Percentiles rank a stretch among this genome's conserved stretches.
These are phyloP conservation scores for Auriscalpium orientale DNA, from an alignment of 768 basidiomycete species.

Conservation along the genomic window DNA sequence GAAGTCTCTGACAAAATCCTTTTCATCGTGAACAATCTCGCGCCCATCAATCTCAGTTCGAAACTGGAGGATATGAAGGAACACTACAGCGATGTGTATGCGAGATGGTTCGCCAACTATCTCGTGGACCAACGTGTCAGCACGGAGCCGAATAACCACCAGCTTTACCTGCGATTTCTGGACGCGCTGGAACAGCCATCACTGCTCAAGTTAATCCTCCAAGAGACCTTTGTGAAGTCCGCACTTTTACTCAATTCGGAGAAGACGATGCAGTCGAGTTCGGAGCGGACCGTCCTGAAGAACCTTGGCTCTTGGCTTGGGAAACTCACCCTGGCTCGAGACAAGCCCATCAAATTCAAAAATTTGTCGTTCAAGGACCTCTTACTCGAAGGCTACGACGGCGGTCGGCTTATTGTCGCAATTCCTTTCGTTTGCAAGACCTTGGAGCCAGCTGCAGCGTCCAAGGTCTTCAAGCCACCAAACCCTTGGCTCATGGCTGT, in stretches of 20 bases:
- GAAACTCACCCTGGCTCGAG: constrained; percentile 83
- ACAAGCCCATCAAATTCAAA: constrained; percentile 87
- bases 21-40: constrained; percentile 97
- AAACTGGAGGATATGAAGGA: constrained; percentile 84
- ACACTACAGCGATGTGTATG: constrained; percentile 75
- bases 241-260: constrained; percentile 85
- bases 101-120: constrained; percentile 97
- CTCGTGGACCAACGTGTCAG: constrained; percentile 93
- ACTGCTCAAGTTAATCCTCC: constrained; percentile 73
- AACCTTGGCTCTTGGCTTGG: constrained; percentile 96
- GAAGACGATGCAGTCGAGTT: constrained; percentile 74
- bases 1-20: constrained; percentile 88
- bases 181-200: constrained; percentile 67
- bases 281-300: constrained; percentile 84
- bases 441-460: constrained; percentile 82
- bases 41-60: constrained; percentile 84
- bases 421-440: constrained; percentile 99
- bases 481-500: constrained; percentile 99
- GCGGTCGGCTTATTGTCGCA: constrained; percentile 81
- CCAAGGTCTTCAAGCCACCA: constrained; percentile 89
- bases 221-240: constrained; percentile 90
- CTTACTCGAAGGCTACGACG: constrained; percentile 93
- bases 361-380: constrained; percentile 96
- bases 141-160: constrained; percentile 95
- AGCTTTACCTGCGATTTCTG: constrained; percentile 89